phyloP scores from a whole-genome alignment of 192 early-diverging fungal species.

The Umbelopsis sp. region DNA sequence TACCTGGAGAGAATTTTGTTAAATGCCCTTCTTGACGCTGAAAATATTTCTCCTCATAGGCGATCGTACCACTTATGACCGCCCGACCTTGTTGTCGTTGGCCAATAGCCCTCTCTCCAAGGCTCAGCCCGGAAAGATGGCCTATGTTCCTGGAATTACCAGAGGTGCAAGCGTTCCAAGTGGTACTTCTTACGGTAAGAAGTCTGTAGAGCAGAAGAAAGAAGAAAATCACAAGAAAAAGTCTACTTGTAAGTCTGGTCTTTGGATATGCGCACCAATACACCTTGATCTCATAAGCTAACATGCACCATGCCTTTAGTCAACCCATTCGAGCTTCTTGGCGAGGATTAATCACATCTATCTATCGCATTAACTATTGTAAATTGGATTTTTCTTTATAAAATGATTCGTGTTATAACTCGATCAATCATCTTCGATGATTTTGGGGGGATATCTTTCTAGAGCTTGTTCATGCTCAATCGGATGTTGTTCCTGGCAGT shows the following conservation, averaged over 20 bases:
- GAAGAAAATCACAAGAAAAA: conserved; percentile 32
- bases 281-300: background rate
- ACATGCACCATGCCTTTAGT: background rate
- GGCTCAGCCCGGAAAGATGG: conserved; percentile 59
- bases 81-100: conserved; percentile 60
- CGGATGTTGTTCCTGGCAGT: conserved; percentile 31
- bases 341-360: background rate
- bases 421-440: conserved; percentile 30
- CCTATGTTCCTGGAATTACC: conserved; percentile 65
- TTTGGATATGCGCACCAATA: background rate
- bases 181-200: conserved; percentile 22
- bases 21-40: background rate
- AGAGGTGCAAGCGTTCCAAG: conserved; percentile 26
- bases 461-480: conserved; percentile 22
- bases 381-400: conserved; percentile 1
- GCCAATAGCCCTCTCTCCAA: conserved; percentile 63
- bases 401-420: too few species aligned
- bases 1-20: too few species aligned
- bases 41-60: conserved; percentile 35
- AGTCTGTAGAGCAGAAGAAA: conserved; percentile 37
- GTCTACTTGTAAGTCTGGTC: conserved; percentile 34
- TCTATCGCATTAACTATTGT: conserved; percentile 8
- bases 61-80: conserved; percentile 68
- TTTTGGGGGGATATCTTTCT: conserved; percentile 31
- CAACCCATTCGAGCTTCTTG: conserved; percentile 18